A percentile compares a stretch with the other conserved stretches of the same genome.
These are phyloP conservation scores for Abrus pulchellus DNA, from an alignment of 306 rosid genomes.

Conservation along the genomic window DNA sequence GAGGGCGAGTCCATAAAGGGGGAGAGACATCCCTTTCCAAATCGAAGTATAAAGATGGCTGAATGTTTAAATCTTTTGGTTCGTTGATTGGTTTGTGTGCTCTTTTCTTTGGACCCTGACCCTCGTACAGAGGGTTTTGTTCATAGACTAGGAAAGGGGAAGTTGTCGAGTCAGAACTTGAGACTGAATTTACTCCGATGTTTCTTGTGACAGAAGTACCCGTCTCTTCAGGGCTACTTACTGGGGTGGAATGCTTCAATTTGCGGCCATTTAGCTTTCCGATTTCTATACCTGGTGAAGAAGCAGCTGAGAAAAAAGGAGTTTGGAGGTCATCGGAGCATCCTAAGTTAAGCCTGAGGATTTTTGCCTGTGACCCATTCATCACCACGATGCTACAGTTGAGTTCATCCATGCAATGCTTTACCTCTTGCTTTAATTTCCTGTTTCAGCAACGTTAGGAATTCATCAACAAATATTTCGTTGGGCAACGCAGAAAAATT, in stretches of 20 bases:
- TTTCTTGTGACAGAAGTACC: slow-evolving; percentile 68
- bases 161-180: slow-evolving; percentile 67
- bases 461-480: slow-evolving; percentile 32
- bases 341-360: slow-evolving; percentile 83
- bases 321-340: slow-evolving; percentile 77
- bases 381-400: slow-evolving; percentile 86
- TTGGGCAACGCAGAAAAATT: slow-evolving; percentile 5
- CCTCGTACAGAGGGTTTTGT: slow-evolving; percentile 86
- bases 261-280: slow-evolving; percentile 61
- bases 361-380: slow-evolving; percentile 84
- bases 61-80: slow-evolving; percentile 52
- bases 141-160: slow-evolving; percentile 79
- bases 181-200: slow-evolving; percentile 62
- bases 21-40: slow-evolving; percentile 60
- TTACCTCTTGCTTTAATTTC: slow-evolving; percentile 88
- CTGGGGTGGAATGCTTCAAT: slow-evolving; percentile 87
- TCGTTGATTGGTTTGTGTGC: slow-evolving; percentile 48
- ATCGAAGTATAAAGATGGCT: slow-evolving; percentile 56
- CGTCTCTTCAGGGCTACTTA: slow-evolving; percentile 84
- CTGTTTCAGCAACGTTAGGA: slow-evolving; percentile 60
- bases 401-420: slow-evolving; percentile 88
- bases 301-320: slow-evolving; percentile 79
- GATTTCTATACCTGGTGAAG: slow-evolving; percentile 68
- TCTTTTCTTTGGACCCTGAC: slow-evolving; percentile 54
- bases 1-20: slow-evolving; percentile 50